These are phyloP conservation scores for Amanita molliuscula DNA, from an alignment of 768 basidiomycete species.

Conservation along the genomic window DNA sequence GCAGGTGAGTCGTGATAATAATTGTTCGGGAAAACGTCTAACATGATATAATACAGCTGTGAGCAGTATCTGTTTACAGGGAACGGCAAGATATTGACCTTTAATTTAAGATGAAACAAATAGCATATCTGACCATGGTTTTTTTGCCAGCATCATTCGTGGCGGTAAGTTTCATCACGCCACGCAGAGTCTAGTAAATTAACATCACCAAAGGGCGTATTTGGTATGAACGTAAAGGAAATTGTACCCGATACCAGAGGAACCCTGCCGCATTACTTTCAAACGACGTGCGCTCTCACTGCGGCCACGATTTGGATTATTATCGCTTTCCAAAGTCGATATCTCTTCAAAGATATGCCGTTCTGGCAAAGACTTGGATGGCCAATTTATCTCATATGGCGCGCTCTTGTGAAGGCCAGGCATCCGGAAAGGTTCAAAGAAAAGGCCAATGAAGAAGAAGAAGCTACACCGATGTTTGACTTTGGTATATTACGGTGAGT, in stretches of 20 bases:
- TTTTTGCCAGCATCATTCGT: slow-evolving; percentile 49
- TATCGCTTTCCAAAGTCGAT: slow-evolving; percentile 39
- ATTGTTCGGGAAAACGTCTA: background rate
- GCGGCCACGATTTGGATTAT: slow-evolving; percentile 41
- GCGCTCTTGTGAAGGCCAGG: background rate
- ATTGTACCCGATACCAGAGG: slow-evolving; percentile 24
- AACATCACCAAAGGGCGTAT: slow-evolving; percentile 30
- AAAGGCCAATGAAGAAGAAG: background rate
- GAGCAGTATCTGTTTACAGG: background rate
- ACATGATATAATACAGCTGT: slow-evolving; percentile 6
- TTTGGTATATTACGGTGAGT: background rate
- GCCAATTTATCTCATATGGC: slow-evolving; percentile 19
- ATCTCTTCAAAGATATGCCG: slow-evolving; percentile 19
- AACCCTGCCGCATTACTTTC: slow-evolving; percentile 32
- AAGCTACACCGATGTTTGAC: background rate
- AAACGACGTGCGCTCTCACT: slow-evolving; percentile 35
- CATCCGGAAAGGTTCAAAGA: background rate
- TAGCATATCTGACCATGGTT: slow-evolving; percentile 52
- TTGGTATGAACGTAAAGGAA: slow-evolving; percentile 49
- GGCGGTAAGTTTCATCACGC: slow-evolving; percentile 22
- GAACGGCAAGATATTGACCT: background rate
- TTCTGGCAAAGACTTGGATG: slow-evolving; percentile 25
- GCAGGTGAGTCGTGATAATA: slow-evolving; percentile 11
- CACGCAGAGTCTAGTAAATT: background rate
- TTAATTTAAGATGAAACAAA: slow-evolving; percentile 36